These are phyloP conservation scores for Boletus pseudopeckii DNA, from an alignment of 768 basidiomycete species.

Conservation along the genomic window DNA sequence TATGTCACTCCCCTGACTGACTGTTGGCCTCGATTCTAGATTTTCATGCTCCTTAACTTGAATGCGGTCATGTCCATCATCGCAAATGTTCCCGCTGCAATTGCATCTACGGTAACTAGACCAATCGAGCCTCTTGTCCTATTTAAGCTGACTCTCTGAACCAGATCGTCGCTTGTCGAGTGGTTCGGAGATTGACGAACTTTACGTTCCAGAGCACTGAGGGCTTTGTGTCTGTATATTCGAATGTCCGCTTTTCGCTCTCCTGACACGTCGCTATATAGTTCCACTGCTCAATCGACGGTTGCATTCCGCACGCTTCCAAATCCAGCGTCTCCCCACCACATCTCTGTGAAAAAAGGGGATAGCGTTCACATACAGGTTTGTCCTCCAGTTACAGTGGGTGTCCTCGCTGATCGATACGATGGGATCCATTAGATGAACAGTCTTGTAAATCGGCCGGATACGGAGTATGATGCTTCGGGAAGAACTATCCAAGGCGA, in stretches of 20 bases:
- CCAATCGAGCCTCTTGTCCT: not conserved
- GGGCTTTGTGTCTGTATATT: conserved; percentile 47
- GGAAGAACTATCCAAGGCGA: conserved; percentile 48
- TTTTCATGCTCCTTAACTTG: conserved; percentile 65
- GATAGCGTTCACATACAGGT: conserved; percentile 65
- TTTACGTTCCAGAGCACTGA: conserved; percentile 49
- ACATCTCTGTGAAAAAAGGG: conserved; percentile 35
- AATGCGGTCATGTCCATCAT: conserved; percentile 75
- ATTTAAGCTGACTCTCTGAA: not conserved
- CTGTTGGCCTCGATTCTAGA: conserved; percentile 17
- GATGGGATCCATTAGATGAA: conserved; percentile 54
- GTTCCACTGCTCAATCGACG: conserved; percentile 46
- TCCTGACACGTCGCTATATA: conserved; percentile 20
- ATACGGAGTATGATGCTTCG: conserved; percentile 53
- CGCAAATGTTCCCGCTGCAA: conserved; percentile 68
- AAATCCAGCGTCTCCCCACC: conserved; percentile 25
- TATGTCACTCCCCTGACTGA: not conserved
- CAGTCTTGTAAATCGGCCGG: conserved; percentile 50
- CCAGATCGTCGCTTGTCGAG: conserved; percentile 64
- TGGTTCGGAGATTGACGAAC: conserved; percentile 62
- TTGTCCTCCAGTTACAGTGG: not conserved
- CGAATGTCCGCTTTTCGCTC: conserved; percentile 21
- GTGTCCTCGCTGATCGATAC: not conserved
- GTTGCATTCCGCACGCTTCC: conserved; percentile 55
- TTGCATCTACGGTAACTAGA: conserved; percentile 56